These are phyloP conservation scores for Botrytis fragariae DNA, from an alignment of 2,329 filamentous ascomycete genomes.

Conservation along the genomic window DNA sequence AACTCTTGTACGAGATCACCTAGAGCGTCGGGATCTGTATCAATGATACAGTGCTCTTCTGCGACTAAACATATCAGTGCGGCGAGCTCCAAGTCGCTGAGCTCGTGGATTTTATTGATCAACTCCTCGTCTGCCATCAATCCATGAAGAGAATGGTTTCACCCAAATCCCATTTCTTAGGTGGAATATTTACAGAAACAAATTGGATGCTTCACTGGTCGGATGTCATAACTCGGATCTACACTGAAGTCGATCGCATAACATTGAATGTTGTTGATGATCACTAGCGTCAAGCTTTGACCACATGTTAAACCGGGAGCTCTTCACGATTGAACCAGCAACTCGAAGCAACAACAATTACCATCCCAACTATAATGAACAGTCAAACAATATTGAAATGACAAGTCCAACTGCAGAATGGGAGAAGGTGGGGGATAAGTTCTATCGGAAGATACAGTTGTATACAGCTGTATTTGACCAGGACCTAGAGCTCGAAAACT, in stretches of 20 bases:
- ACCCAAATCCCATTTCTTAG: slow-evolving; percentile 19
- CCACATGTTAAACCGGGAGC: slow-evolving; percentile 31
- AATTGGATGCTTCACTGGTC: neutral
- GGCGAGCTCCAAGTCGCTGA: slow-evolving; percentile 87
- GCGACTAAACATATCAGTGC: slow-evolving; percentile 76
- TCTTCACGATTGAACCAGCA: slow-evolving; percentile 12
- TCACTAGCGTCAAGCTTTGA: slow-evolving; percentile 34
- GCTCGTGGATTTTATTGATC: slow-evolving; percentile 67
- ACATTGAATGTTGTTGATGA: slow-evolving; percentile 17
- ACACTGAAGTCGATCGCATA: slow-evolving; percentile 23
- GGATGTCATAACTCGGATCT: neutral
- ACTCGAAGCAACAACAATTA: slow-evolving; percentile 15
- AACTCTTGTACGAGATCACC: slow-evolving; percentile 73
- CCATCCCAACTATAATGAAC: slow-evolving; percentile 10
- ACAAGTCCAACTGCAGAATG: slow-evolving; percentile 64
- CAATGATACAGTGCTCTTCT: slow-evolving; percentile 84
- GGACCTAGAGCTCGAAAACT: slow-evolving; percentile 92
- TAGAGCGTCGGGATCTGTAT: slow-evolving; percentile 61
- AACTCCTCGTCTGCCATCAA: slow-evolving; percentile 62
- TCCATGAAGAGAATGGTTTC: slow-evolving; percentile 19
- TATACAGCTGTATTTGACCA: slow-evolving; percentile 93
- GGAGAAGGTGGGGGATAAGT: slow-evolving; percentile 89
- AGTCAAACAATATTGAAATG: slow-evolving; percentile 27
- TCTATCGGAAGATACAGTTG: slow-evolving; percentile 91
- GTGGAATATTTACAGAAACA: neutral